Conservation (phyloP, 768 basidiomycete genomes). For the Serendipita vermifera region DNA sequence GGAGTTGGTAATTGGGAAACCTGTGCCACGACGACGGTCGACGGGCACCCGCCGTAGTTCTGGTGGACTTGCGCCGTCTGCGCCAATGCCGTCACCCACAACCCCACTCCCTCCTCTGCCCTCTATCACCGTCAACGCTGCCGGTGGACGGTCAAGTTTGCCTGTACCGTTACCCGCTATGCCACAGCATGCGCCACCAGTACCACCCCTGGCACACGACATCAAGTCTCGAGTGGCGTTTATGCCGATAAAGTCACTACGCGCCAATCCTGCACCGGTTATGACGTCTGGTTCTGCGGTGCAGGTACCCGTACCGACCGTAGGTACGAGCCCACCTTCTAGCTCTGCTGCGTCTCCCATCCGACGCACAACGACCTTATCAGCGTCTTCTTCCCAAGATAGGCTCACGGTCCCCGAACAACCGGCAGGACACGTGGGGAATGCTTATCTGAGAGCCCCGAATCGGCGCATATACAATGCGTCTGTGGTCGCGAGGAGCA, state of each 20-base stretch:
- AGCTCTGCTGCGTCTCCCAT: neutral
- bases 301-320: neutral
- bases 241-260: neutral
- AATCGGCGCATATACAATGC: neutral
- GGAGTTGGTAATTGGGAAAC: neutral
- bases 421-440: neutral
- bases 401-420: neutral
- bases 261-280: neutral
- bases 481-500: neutral
- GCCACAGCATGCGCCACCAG: neutral
- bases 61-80: neutral
- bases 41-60: neutral
- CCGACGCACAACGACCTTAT: neutral
- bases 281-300: neutral
- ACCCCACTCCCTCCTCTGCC: neutral
- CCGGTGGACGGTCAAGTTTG: neutral
- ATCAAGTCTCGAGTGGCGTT: neutral
- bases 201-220: neutral
- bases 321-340: neutral
- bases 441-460: neutral
- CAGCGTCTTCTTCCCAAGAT: neutral
- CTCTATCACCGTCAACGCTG: neutral
- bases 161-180: neutral
- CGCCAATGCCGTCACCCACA: conserved; percentile 3
- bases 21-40: neutral